Conservation (phyloP, 1,284 basidiomycete genomes). For the Athelia psychrophila region DNA sequence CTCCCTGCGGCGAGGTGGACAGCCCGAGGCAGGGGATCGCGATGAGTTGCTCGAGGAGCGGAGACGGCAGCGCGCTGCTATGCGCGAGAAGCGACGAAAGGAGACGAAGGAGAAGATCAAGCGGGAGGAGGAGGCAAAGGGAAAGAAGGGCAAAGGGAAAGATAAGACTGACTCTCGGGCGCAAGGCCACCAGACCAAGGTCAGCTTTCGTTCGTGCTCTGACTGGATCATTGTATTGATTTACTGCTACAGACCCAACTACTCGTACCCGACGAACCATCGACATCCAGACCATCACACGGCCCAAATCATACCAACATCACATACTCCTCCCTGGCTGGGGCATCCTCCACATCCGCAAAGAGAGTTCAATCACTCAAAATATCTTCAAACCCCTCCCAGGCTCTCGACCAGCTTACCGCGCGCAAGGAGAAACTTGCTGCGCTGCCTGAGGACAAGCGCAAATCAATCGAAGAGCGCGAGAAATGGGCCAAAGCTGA, state of each 20-base stretch:
- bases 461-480: conserved; percentile 71
- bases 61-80: conserved; percentile 68
- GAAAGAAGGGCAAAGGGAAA: conserved; percentile 49
- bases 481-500: conserved; percentile 88
- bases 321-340: conserved; percentile 66
- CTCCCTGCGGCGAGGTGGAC: conserved; percentile 53
- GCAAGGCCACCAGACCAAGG: conserved; percentile 51
- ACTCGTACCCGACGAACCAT: conserved; percentile 55
- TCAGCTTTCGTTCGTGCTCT: conserved; percentile 21
- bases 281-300: conserved; percentile 28
- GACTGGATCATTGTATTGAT: background rate
- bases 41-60: conserved; percentile 84
- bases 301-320: conserved; percentile 54
- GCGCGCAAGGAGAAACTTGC: conserved; percentile 74
- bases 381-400: conserved; percentile 74
- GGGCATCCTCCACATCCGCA: conserved; percentile 39
- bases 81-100: conserved; percentile 81
- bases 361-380: conserved; percentile 55
- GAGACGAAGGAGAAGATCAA: conserved; percentile 81
- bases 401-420: conserved; percentile 79
- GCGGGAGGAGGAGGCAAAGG: conserved; percentile 50
- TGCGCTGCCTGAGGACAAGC: conserved; percentile 73
- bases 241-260: conserved; percentile 58
- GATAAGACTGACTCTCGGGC: conserved; percentile 26
- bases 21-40: conserved; percentile 51